Conservation (phyloP, 805 yeast species). For the Hemisphaericaspora nanyangensis region DNA sequence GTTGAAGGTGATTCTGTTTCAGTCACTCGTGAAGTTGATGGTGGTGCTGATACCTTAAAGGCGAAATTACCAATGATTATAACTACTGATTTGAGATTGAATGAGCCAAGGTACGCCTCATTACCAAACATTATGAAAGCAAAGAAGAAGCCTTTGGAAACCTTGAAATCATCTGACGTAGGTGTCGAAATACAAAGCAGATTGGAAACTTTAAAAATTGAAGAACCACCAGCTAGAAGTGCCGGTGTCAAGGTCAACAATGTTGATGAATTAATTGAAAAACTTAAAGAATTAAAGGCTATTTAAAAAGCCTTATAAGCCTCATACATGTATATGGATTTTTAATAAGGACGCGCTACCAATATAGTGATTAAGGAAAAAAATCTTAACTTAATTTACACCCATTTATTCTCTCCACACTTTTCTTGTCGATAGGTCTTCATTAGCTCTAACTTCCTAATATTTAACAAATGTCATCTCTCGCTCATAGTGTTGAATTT, state of each 20-base stretch:
- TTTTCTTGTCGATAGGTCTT: too few relatives aligned
- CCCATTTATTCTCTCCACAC: not conserved
- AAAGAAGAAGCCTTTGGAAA: constrained; percentile 87
- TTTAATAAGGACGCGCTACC: not conserved
- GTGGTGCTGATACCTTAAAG: constrained; percentile 81
- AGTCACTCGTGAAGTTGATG: constrained; percentile 92
- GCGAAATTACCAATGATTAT: constrained; percentile 81
- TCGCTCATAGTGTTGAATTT: constrained; percentile 17
- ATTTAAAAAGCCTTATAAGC: constrained; percentile 34
- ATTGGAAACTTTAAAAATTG: constrained; percentile 65
- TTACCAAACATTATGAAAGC: constrained; percentile 98
- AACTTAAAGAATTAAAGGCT: constrained; percentile 74
- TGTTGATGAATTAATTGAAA: constrained; percentile 79
- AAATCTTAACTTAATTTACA: not conserved
- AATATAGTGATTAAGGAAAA: not conserved
- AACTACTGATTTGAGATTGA: constrained; percentile 90
- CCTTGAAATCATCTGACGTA: constrained; percentile 58
- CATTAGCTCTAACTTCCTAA: too few relatives aligned
- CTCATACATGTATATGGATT: not conserved
- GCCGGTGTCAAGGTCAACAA: constrained; percentile 77
- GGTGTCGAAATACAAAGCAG: constrained; percentile 64
- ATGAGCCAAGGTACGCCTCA: constrained; percentile 94
- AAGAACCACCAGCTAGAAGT: constrained; percentile 79
- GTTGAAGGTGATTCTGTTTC: constrained; percentile 53
- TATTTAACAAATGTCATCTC: constrained; percentile 1